Evolutionary conservation across 2,329 filamentous ascomycete species (phyloP), one percentile per base, ranked within the genome.

Genomic region (Fusarium siculi): DNA sequence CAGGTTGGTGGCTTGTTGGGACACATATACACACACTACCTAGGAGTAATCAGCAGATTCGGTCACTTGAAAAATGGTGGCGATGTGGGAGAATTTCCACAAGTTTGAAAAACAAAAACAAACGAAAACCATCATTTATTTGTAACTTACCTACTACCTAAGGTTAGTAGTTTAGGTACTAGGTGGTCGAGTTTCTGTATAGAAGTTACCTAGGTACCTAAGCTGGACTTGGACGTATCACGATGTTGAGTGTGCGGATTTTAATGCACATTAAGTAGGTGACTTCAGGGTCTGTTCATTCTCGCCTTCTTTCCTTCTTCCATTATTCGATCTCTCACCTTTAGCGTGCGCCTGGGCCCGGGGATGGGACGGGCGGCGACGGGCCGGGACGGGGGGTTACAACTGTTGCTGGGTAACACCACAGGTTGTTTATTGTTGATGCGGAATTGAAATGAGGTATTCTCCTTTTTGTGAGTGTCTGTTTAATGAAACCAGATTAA

Each of bases 351-450:
- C 68, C 46, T 36, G 57, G 60, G 37, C 63, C 53, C 40, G 25
- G 58, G 69, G 54, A 39, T 34, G 63, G 54, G 44, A 57, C 67
- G 56, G 68, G 59, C 63, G 63, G 63, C 63, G 68, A 52, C 63
- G 69, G 69, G 68, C 63, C 69, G 69, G 65, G 44, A 54, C 49
- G 30, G 56, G 23, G 67, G 62, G 46, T 46, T 39, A 42, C 30
- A 36, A 18, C 23, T 53, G 68, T 54, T 63, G 68, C 53, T 68
- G 23, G 68, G 53, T 64, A 58, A 72, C 47, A 34, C 39, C 9
- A 15, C 25, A 55, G 21, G 40, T 71, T 71, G 46, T 71, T 70
- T 61, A 42, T 58, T 69, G 57, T 69, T 69, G 66, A 64, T 54
- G 37, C 34, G 19, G 28, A 47, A 47, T 36, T 52, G 64, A 69